Conservation (phyloP, 257 asterid genomes). For the Ajuga chamaepitys region DNA sequence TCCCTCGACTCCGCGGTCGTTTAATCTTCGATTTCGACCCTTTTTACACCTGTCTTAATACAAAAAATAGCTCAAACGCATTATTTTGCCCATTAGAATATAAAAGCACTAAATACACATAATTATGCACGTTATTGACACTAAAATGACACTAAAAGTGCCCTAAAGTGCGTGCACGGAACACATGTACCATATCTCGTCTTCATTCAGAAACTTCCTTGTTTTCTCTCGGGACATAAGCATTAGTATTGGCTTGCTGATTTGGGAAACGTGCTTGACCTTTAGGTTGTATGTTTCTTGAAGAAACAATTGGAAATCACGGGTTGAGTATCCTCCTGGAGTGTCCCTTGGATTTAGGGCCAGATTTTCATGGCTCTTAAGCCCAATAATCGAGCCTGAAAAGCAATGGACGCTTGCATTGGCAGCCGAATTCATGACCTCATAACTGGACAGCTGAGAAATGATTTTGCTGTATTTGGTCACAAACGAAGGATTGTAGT, state of each 20-base stretch:
- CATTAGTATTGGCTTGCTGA: conserved; percentile 21
- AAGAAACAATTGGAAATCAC: conserved; percentile 32
- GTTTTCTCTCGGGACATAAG: conserved; percentile 36
- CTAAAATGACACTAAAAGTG: too few species aligned
- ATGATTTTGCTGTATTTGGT: conserved; percentile 28
- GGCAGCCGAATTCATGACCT: conserved; percentile 29
- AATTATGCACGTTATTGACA: too few species aligned
- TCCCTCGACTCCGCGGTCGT: too few species aligned
- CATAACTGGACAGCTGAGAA: conserved; percentile 21
- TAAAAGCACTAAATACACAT: too few species aligned
- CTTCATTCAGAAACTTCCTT: conserved; percentile 44
- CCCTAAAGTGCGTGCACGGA: too few species aligned
- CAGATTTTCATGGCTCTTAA: conserved; percentile 35
- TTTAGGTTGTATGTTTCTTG: conserved; percentile 21
- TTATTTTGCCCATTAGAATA: too few species aligned
- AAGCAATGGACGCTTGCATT: conserved; percentile 42
- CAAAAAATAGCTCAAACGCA: too few species aligned
- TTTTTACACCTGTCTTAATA: too few species aligned
- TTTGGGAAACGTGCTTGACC: conserved; percentile 22
- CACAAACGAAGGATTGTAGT: conserved; percentile 30
- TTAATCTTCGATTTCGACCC: too few species aligned
- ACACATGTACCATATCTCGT: too few species aligned
- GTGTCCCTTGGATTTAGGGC: conserved; percentile 30
- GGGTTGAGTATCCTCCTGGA: conserved; percentile 34
- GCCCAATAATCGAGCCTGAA: conserved; percentile 41